Percentiles rank a stretch among this genome's conserved stretches.
Evolutionary conservation across 208 protist species (phyloP).

Genomic region (Vickermania ingenoplastis): DNA sequence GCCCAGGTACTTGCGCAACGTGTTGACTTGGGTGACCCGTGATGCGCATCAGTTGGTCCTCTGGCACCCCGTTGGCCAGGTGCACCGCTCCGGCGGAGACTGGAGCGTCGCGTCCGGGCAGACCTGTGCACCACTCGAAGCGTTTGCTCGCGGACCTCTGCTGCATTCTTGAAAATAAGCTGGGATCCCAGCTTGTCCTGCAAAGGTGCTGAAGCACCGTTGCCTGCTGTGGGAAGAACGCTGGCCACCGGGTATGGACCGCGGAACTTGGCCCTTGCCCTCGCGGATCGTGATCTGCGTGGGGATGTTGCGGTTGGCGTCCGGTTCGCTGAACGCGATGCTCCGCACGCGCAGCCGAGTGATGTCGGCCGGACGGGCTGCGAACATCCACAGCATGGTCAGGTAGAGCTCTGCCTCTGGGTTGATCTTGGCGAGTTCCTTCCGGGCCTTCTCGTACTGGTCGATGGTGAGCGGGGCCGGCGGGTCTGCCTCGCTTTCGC

Average conservation of each 20-base stretch:
- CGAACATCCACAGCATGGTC: neutral
- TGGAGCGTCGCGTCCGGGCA: too few species aligned
- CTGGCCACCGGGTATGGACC: neutral
- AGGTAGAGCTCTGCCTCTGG: neutral
- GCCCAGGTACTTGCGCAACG: too few species aligned
- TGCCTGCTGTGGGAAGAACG: too few species aligned
- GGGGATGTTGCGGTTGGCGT: neutral
- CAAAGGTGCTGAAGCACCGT: too few species aligned
- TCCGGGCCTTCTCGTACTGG: neutral
- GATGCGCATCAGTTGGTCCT: too few species aligned
- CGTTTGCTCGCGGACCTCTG: too few species aligned
- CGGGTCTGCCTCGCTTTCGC: neutral
- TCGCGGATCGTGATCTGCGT: neutral
- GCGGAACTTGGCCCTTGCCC: constrained; percentile 1
- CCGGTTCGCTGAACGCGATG: neutral
- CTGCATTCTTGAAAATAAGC: too few species aligned
- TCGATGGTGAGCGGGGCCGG: neutral
- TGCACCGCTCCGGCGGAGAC: too few species aligned
- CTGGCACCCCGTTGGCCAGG: too few species aligned
- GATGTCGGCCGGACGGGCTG: neutral
- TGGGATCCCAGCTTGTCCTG: too few species aligned
- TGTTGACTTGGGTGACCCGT: too few species aligned
- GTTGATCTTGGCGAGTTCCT: neutral
- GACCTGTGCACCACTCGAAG: too few species aligned
- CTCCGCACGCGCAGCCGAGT: neutral